These are phyloP conservation scores for Lolium rigidum DNA, from an alignment of 176 grass and related monocot genomes.

Conservation along the genomic window DNA sequence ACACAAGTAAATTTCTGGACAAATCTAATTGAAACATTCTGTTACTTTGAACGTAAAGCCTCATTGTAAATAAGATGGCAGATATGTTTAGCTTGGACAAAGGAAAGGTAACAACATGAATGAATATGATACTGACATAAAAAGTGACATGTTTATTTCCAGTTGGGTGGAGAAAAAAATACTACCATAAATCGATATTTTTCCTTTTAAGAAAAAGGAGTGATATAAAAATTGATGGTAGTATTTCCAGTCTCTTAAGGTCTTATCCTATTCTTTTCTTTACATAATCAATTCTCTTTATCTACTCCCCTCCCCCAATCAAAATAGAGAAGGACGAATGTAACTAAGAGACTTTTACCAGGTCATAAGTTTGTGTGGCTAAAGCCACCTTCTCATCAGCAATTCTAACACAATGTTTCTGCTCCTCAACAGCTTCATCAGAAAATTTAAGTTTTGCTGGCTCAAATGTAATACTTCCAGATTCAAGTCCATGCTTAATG, in stretches of 20 bases:
- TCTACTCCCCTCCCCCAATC: background rate
- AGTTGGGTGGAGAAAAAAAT: background rate
- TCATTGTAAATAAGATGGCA: constrained; percentile 6
- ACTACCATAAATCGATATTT: background rate
- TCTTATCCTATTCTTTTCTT: constrained; percentile 20
- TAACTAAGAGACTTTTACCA: constrained; percentile 62
- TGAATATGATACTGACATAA: background rate
- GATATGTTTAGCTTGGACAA: background rate
- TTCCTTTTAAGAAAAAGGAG: background rate
- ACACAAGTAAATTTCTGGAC: constrained; percentile 26
- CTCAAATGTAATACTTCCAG: constrained; percentile 75
- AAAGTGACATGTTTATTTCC: constrained; percentile 29
- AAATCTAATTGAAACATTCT: constrained; percentile 30
- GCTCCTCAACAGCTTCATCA: constrained; percentile 88
- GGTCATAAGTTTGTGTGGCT: constrained; percentile 93
- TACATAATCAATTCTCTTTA: constrained; percentile 26
- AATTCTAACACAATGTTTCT: constrained; percentile 94
- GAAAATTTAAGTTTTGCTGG: constrained; percentile 88
- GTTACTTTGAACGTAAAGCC: constrained; percentile 30
- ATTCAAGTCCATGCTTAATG: constrained; percentile 77
- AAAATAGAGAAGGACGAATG: constrained; percentile 28
- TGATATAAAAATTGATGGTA: background rate
- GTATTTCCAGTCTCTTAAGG: background rate
- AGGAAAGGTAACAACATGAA: background rate
- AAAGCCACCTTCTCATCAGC: constrained; percentile 99